phyloP scores from a whole-genome alignment of 1,284 basidiomycete genomes.

The Mycosarcoma maydis region DNA sequence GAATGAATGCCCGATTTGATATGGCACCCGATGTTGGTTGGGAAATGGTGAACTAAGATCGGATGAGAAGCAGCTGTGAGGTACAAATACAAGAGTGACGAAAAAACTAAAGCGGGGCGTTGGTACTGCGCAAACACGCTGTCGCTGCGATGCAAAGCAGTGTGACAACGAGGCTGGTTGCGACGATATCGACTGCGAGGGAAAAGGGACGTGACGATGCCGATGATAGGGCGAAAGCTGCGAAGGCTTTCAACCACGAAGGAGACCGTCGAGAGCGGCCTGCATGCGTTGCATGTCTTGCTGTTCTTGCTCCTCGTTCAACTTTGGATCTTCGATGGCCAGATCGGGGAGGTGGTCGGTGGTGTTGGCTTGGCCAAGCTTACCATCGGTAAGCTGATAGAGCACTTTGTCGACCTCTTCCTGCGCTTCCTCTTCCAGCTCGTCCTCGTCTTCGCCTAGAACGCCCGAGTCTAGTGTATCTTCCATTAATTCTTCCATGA shows the following conservation, averaged over 20 bases:
- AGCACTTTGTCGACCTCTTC: conserved; percentile 96
- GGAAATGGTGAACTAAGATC: no score
- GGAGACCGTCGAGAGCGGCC: conserved; percentile 60
- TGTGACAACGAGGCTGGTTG: no score
- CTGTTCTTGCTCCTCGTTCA: conserved; percentile 47
- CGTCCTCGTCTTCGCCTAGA: conserved; percentile 79
- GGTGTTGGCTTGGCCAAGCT: conserved; percentile 68
- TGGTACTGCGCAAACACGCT: no score
- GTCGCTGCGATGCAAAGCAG: no score
- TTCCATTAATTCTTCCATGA: conserved; percentile 69
- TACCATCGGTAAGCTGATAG: conserved; percentile 94
- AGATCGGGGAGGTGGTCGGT: conserved; percentile 56
- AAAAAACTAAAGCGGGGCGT: neutral
- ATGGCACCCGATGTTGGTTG: no score
- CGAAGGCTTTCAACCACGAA: conserved; percentile 55
- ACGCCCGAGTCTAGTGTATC: conserved; percentile 68
- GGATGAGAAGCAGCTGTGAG: neutral
- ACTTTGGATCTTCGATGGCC: conserved; percentile 38
- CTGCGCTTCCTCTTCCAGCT: conserved; percentile 94
- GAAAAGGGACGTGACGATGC: neutral
- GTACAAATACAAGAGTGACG: conserved; percentile 5
- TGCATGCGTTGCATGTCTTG: conserved; percentile 64
- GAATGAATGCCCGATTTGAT: no score
- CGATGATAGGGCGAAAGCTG: neutral
- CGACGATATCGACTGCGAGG: no score